Evolutionary conservation across 441 rosid species (phyloP).

Genomic region (Viola pubescens): DNA sequence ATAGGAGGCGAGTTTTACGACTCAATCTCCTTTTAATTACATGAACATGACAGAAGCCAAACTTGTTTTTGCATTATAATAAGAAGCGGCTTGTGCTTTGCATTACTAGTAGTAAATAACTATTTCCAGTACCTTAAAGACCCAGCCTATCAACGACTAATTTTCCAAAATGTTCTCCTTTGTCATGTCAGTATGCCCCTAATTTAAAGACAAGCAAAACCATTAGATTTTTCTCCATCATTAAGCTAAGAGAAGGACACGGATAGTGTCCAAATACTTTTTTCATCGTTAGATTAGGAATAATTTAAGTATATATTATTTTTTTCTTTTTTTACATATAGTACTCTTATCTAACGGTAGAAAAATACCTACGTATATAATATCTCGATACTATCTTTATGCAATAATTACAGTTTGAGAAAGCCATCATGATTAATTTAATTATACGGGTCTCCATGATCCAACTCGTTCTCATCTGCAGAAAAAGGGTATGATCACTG

Average conservation of each 20-base stretch:
- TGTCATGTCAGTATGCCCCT: conserved; percentile 14
- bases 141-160: conserved; percentile 3
- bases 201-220: not conserved
- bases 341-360: no score
- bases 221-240: not conserved
- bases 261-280: no score
- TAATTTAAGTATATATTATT: no score
- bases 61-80: not conserved
- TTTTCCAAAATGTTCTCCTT: conserved; percentile 3
- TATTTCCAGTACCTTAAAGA: not conserved
- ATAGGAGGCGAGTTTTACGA: not conserved
- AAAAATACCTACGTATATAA: no score
- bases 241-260: conserved; percentile 1
- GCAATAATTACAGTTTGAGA: no score
- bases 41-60: no score
- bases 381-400: no score
- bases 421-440: no score
- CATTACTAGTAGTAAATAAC: not conserved
- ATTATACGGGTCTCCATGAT: not conserved
- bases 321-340: no score
- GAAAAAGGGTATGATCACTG: not conserved
- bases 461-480: not conserved
- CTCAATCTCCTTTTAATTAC: not conserved
- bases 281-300: no score
- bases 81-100: no score